These are phyloP conservation scores for Kalaharituber pfeilii DNA, from an alignment of 2,329 filamentous ascomycete species.

Conservation along the genomic window DNA sequence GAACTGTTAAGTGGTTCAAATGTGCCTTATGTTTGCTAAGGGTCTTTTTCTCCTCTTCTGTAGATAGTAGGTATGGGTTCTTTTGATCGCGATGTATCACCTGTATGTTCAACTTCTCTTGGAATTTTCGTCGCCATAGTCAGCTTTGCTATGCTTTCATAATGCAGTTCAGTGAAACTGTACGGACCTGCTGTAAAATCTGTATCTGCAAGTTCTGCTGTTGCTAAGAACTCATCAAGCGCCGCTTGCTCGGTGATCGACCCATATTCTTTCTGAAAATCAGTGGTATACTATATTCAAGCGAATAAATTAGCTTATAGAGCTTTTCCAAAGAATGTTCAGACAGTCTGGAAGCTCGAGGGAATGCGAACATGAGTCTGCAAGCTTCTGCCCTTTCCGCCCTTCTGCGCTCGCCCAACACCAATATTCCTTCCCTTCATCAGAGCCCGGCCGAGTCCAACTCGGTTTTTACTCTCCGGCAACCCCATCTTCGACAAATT, in stretches of 20 bases:
- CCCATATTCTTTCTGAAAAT: background rate
- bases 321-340: background rate
- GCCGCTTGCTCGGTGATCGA: slow-evolving; percentile 82
- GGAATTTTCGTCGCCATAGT: slow-evolving; percentile 25
- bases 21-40: slow-evolving; percentile 71
- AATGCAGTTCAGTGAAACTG: background rate
- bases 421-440: slow-evolving; percentile 99
- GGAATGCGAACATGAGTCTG: background rate
- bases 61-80: slow-evolving; percentile 82
- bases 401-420: slow-evolving; percentile 39
- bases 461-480: slow-evolving; percentile 86
- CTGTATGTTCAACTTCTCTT: slow-evolving; percentile 98
- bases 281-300: background rate
- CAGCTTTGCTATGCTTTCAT: slow-evolving; percentile 1
- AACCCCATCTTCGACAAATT: no score
- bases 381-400: slow-evolving; percentile 41
- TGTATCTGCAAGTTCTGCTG: slow-evolving; percentile 89
- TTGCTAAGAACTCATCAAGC: slow-evolving; percentile 89
- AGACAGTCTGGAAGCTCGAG: background rate
- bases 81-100: slow-evolving; percentile 94
- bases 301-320: no score
- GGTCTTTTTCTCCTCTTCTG: slow-evolving; percentile 61
- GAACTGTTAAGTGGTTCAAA: slow-evolving; percentile 64
- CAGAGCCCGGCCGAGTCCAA: slow-evolving; percentile 87
- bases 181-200: slow-evolving; percentile 62